Conservation (phyloP, 2,329 filamentous ascomycete genomes). For the Talaromyces rugulosus region DNA sequence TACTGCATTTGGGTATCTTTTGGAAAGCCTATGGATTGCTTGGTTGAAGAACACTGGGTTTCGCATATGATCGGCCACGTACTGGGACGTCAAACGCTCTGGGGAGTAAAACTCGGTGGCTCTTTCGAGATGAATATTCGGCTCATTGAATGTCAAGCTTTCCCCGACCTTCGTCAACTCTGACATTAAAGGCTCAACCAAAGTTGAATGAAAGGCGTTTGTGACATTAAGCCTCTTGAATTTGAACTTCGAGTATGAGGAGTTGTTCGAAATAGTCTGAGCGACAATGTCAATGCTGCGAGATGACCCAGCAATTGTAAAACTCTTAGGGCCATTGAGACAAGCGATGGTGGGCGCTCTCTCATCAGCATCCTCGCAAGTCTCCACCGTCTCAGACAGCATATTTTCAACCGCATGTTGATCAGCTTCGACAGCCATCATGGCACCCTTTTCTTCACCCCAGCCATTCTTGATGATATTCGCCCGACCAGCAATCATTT, state of each 20-base stretch:
- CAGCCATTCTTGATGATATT: constrained; percentile 27
- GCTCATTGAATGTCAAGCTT: constrained; percentile 27
- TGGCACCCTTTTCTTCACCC: constrained; percentile 24
- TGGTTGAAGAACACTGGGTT: constrained; percentile 45
- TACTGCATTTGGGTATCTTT: constrained; percentile 22
- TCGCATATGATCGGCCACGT: constrained; percentile 36
- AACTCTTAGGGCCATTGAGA: constrained; percentile 19
- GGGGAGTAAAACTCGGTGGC: constrained; percentile 13
- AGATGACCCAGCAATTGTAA: constrained; percentile 12
- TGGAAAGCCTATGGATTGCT: constrained; percentile 36
- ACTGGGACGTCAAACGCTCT: constrained; percentile 3
- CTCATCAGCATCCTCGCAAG: constrained; percentile 8
- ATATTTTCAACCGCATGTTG: constrained; percentile 18
- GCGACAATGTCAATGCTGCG: constrained; percentile 22
- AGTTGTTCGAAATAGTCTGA: constrained; percentile 18
- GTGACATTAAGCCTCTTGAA: constrained; percentile 42
- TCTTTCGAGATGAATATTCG: constrained; percentile 36
- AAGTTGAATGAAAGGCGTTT: constrained; percentile 45
- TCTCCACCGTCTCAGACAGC: background rate
- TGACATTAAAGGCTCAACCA: constrained; percentile 35
- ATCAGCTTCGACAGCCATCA: constrained; percentile 32
- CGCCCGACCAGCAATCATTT: constrained; percentile 27
- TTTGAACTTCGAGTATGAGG: constrained; percentile 17
- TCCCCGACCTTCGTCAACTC: constrained; percentile 23
- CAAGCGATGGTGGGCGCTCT: constrained; percentile 34